Evolutionary conservation across 2,329 filamentous ascomycete species (phyloP).

Genomic region (Emmonsia crescens): DNA sequence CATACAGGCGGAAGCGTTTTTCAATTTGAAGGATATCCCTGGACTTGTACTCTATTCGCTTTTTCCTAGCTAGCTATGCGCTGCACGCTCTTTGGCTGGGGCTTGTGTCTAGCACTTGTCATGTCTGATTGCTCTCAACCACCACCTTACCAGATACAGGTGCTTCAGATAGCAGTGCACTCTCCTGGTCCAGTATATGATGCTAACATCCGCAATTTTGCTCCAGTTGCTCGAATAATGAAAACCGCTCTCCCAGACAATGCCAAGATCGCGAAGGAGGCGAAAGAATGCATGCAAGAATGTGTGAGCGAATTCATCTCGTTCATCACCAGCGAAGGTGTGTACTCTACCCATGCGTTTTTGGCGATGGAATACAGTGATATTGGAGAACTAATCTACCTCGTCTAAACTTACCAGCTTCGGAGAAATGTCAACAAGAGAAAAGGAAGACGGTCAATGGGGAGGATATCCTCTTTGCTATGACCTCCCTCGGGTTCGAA

Average conservation of each 20-base stretch:
- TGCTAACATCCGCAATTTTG: conserved; percentile 92
- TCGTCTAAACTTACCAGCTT: conserved; percentile 51
- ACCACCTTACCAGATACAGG: background rate
- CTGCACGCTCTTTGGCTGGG: conserved; percentile 20
- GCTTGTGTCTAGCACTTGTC: conserved; percentile 5
- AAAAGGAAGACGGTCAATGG: conserved; percentile 99
- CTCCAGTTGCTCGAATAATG: conserved; percentile 97
- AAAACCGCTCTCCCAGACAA: conserved; percentile 95
- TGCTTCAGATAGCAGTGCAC: background rate
- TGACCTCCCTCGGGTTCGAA: conserved; percentile 97
- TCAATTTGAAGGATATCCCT: conserved; percentile 4
- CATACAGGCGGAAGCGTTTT: conserved; percentile 3
- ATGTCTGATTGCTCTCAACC: conserved; percentile 10
- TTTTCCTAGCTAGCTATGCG: conserved; percentile 37
- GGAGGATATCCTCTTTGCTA: conserved; percentile 96
- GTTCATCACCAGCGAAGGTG: conserved; percentile 98
- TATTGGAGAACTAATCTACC: conserved; percentile 5
- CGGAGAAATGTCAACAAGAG: conserved; percentile 98
- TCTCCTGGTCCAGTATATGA: conserved; percentile 44
- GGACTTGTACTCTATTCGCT: conserved; percentile 25
- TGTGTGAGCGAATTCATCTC: conserved; percentile 99
- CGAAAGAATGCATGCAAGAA: conserved; percentile 99
- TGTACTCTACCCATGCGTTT: conserved; percentile 23
- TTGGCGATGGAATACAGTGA: background rate
- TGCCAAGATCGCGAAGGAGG: conserved; percentile 97